Percentiles rank a stretch among this genome's conserved stretches.
Evolutionary conservation across 805 yeast genomes (phyloP).

Genomic region (Metschnikowia baotianmanensis): DNA sequence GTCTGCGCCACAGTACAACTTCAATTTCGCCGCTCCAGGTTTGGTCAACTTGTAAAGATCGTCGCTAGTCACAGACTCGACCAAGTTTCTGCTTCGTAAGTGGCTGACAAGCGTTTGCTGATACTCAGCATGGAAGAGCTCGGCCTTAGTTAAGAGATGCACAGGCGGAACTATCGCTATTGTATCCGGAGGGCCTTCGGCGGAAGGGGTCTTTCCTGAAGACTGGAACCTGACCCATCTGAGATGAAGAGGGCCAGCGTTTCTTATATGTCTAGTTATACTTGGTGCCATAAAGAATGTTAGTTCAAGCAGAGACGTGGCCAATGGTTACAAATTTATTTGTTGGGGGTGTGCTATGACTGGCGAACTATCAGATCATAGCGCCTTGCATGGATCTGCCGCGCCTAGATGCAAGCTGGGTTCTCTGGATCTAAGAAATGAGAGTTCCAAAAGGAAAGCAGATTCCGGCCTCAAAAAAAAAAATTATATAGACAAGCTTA

Average conservation of each 20-base stretch:
- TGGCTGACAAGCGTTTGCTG: conserved; percentile 34
- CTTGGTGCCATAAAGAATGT: too few species aligned
- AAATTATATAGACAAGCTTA: too few species aligned
- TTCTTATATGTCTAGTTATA: conserved; percentile 5
- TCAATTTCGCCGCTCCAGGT: conserved; percentile 36
- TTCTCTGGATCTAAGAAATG: too few species aligned
- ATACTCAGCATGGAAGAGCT: conserved; percentile 23
- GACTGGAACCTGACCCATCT: conserved; percentile 11
- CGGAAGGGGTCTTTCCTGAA: conserved; percentile 10
- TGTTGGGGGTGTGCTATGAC: too few species aligned
- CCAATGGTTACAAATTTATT: too few species aligned
- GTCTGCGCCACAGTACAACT: conserved; percentile 91
- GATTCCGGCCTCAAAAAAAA: too few species aligned
- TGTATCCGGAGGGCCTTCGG: conserved; percentile 27
- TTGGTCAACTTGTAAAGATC: conserved; percentile 34
- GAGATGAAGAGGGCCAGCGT: neutral
- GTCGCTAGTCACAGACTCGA: conserved; percentile 39
- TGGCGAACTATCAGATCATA: too few species aligned
- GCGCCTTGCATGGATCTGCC: too few species aligned
- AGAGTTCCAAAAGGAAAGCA: too few species aligned
- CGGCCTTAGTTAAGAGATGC: conserved; percentile 23
- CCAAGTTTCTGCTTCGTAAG: conserved; percentile 34
- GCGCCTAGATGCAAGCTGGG: too few species aligned
- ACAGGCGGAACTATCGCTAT: conserved; percentile 41
- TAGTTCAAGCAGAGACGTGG: neutral